Evolutionary conservation across 352 stramenopile genomes (phyloP), one percentile per base, ranked within the genome.

Genomic region (Blastocystis sp.): DNA sequence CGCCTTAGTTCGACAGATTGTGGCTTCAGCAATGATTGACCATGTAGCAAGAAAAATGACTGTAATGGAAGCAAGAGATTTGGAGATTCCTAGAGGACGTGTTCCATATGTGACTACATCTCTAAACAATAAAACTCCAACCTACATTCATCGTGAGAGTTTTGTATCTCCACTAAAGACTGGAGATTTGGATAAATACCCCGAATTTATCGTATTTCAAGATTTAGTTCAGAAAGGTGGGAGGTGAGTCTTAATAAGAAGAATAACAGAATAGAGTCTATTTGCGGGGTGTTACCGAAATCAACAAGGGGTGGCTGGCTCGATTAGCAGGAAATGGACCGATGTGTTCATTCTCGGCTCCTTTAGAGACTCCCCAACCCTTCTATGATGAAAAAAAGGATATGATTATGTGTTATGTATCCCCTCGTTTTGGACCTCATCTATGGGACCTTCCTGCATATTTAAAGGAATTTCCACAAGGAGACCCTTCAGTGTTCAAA

Each of bases 401-500:
- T 48, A 5, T 4, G 24, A 48, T 91, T 13, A 51, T 89, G 89
- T 89, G 80, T 35, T 91, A 84, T 56, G 75, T 84, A 4, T 70
- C 77, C 30, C 89, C 89, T 4, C 77, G 76, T 15, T 91, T 90
- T 53, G 89, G 89, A 6, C 69, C 81, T 1, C 53, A 77, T 62
- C 53, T 70, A n/a, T 91, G 89, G 89, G 64, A 90, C 30, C 51
- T 91, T n/a, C 68, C 89, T 3, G 84, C 76, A 22, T 77, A 75
- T 15, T 5, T 42, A 0, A 13, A 37, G 22, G 53, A 84, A 57
- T 84, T 68, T 68, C 73, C 73, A 2, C 42, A 53, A 9, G 13
- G 13, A 33, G 91, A 93, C 59, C 90, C 90, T 3, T 87, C 9
- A 90, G 80, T 59, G 59, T 94, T 93, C 68, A 92, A 93, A 22